Base-by-base conservation (phyloP, 768 basidiomycete genomes). In the Boletus huronensis region DNA sequence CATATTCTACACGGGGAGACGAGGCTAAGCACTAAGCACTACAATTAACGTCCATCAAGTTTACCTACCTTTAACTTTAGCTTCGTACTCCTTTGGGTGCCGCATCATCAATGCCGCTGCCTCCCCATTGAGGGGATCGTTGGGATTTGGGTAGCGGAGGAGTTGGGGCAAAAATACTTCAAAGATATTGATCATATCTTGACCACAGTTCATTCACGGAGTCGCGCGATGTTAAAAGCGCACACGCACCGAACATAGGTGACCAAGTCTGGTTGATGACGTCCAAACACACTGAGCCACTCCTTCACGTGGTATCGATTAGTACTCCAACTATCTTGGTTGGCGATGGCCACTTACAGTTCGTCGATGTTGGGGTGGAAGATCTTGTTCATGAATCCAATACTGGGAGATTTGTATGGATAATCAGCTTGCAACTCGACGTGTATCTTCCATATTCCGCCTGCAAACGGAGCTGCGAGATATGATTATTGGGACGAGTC, bases 371-470 rank as follows among this genome's bases (percentile, higher is more conserved):
- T 99, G 19, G 97, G 97, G 65, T 98, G 97, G 70, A 97, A 98
- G 71, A 99, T 98, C 88, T 98, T 98, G 82, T 99, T 99, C 93
- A 97, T 95, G 75, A 99, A 99, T 2, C 97, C 97, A 62, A 99
- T 99, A 68, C 92, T 94, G 6, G 97, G 97, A 28, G 93, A 96
- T 74, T 98, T 98, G 84, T 88, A 99, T 2, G 97, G 97, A 69
- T 98, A 99, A 72, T 97, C 93, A 60, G 98, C 93, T 23, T 96
- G 97, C 21, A 99, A 80, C 70, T 99, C 97, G 54, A 99, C 97
- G 66, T 99, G 97, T 57, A 99, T 95, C 82, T 96, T 97, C 97
- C 97, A 99, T 51, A 94, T 89, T 35, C 97, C 97, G 38, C 91
- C 90, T n/a, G 90, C 85, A 68, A 98, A 98, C 6, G 96, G 96